Evolutionary conservation across 2,329 filamentous ascomycete genomes (phyloP).

Genomic region (Coniella vitis): DNA sequence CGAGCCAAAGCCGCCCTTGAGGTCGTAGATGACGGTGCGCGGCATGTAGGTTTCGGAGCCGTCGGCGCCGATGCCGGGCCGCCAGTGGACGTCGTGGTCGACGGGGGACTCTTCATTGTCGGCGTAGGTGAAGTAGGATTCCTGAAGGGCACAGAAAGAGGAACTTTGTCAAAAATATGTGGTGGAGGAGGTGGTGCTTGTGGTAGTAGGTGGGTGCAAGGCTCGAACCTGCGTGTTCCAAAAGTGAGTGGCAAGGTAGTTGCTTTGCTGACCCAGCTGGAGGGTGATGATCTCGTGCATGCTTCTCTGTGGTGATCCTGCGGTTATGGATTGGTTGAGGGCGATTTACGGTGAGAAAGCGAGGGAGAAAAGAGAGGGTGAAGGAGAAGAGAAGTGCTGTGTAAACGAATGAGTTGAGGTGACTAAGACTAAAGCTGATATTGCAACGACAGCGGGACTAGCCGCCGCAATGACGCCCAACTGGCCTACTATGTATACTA

Average conservation of each 20-base stretch:
- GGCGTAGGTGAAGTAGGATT: slow-evolving; percentile 93
- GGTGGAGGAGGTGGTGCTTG: not conserved
- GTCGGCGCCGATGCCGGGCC: slow-evolving; percentile 73
- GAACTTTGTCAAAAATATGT: too few relatives aligned
- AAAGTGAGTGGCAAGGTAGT: slow-evolving; percentile 92
- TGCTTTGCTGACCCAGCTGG: slow-evolving; percentile 87
- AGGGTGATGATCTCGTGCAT: slow-evolving; percentile 97
- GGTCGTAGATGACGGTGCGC: slow-evolving; percentile 85
- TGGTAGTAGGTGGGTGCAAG: not conserved
- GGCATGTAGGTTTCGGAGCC: slow-evolving; percentile 89
- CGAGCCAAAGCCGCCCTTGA: slow-evolving; percentile 89
- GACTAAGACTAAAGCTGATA: not conserved
- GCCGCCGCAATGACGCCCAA: slow-evolving; percentile 11
- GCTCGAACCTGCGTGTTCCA: slow-evolving; percentile 80
- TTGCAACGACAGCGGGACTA: slow-evolving; percentile 8
- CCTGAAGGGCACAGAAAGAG: slow-evolving; percentile 41
- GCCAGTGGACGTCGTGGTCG: slow-evolving; percentile 84
- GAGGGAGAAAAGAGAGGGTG: slow-evolving; percentile 5
- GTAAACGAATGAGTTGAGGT: not conserved
- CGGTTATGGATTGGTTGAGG: not conserved
- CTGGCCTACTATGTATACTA: too few relatives aligned
- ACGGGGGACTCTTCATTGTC: slow-evolving; percentile 59
- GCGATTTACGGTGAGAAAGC: not conserved
- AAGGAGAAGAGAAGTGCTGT: not conserved
- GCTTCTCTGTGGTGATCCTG: not conserved